A percentile compares a stretch with the other conserved stretches of the same genome.
Evolutionary conservation across 345 rosid species (phyloP).

Genomic region (Clarkia xantiana): DNA sequence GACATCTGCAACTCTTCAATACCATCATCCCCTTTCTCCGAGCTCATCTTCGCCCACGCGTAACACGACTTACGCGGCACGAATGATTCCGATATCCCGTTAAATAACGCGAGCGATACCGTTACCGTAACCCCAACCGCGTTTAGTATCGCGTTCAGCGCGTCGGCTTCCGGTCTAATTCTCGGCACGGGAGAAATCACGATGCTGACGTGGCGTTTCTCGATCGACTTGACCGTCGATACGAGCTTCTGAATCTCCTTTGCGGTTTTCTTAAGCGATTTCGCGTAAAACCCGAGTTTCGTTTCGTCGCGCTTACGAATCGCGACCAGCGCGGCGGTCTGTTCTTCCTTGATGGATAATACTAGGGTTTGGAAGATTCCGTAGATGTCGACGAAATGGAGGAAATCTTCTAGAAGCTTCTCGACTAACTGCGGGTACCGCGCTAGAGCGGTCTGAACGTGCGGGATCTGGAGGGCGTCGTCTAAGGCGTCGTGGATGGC

Average conservation of each 20-base stretch:
- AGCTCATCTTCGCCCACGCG: slow-evolving; percentile 18
- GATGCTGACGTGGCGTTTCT: background rate
- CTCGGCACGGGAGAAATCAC: background rate
- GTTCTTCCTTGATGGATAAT: slow-evolving; percentile 32
- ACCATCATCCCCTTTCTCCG: slow-evolving; percentile 15
- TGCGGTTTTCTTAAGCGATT: slow-evolving; percentile 23
- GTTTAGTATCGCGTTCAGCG: slow-evolving; percentile 16
- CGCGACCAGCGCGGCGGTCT: slow-evolving; percentile 32
- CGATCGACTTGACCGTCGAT: slow-evolving; percentile 8
- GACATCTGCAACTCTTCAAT: slow-evolving; percentile 29
- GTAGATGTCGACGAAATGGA: slow-evolving; percentile 36
- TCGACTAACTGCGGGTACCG: slow-evolving; percentile 26
- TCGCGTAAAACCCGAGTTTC: slow-evolving; percentile 14
- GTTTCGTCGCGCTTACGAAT: slow-evolving; percentile 37
- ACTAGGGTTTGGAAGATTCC: slow-evolving; percentile 36
- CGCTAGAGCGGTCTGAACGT: slow-evolving; percentile 30
- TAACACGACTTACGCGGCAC: slow-evolving; percentile 13
- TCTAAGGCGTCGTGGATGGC: slow-evolving; percentile 27
- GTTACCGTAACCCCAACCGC: slow-evolving; percentile 22
- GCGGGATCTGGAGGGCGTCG: slow-evolving; percentile 46
- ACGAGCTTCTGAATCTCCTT: slow-evolving; percentile 29
- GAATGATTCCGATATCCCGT: slow-evolving; percentile 20
- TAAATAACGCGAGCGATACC: slow-evolving; percentile 32
- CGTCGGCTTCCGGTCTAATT: slow-evolving; percentile 14
- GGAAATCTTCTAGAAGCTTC: slow-evolving; percentile 37